Base-by-base conservation (phyloP, 2,329 filamentous ascomycete species). In the Penicillium sp. region DNA sequence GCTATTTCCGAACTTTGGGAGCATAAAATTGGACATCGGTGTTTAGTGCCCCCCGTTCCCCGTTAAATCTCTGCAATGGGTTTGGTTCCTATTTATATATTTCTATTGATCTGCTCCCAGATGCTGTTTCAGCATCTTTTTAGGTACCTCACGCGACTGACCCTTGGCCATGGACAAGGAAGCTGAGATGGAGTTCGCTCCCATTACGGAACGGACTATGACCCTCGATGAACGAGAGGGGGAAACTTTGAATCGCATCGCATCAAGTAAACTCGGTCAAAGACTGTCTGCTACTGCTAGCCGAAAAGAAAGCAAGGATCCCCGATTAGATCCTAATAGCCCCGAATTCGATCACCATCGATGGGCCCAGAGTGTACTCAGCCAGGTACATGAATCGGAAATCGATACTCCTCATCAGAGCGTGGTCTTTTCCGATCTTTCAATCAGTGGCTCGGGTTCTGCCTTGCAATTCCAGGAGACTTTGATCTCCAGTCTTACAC, bases 401-500 rank as follows among this genome's bases (percentile, higher is more conserved):
- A 61, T 64, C 15, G 55, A 58, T 32, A 52, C 53, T 9, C 54
- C 54, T 12, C 47, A 50, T 12, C 61, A 63, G 44, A 58, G 62
- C 4, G 53, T 65, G 4, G 59, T 62, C 18, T 65, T 65, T 29
- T 55, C 54, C 9, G 52, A 64, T 23, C 46, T 65, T 6, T 58
- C 50, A 3, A 53, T 65, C 28, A 60, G 56, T 5, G 62, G 62
- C 23, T 60, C 57, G 2, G 62, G 62, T 10, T 56, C 58, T 2
- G 50, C 59, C 3, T 41, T 64, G 6, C 60, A 56, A 32, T 56
- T 55, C 31, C 62, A 65, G 47, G 54, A 65, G 31, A 65, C 59
- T 15, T 33, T 65, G 4, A 42, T 53, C 2, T 63, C 61, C 4
- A 54, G 50, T 15, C 46, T 65, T 29, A 52, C 47, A 4, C 44